These are phyloP conservation scores for Penicillium sp. DNA, from an alignment of 2,329 filamentous ascomycete species.

Conservation along the genomic window DNA sequence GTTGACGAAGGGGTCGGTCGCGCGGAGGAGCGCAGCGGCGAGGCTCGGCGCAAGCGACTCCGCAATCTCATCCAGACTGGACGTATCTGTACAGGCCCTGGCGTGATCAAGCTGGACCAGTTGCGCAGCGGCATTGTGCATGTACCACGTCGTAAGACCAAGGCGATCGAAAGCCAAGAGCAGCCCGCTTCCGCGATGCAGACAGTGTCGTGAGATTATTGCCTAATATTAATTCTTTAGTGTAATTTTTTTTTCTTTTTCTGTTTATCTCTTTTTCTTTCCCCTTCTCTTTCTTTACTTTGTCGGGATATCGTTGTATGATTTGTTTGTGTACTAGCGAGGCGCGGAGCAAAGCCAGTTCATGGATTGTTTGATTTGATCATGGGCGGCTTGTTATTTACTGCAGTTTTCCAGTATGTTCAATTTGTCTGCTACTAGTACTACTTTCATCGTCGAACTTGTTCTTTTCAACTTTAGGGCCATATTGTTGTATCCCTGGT, in stretches of 20 bases:
- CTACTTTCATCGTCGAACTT: background rate
- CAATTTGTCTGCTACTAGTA: background rate
- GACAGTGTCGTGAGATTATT: constrained; percentile 35
- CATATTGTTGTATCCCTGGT: background rate
- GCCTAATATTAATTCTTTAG: background rate
- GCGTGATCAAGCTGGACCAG: constrained; percentile 41
- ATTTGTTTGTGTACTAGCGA: constrained; percentile 28
- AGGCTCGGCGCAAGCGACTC: constrained; percentile 56
- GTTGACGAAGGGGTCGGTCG: constrained; percentile 70
- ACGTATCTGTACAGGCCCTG: constrained; percentile 47
- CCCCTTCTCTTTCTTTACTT: background rate
- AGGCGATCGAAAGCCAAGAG: constrained; percentile 32
- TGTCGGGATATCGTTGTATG: constrained; percentile 21
- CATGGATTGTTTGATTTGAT: constrained; percentile 4
- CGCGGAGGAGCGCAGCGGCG: constrained; percentile 52
- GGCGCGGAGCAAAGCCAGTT: constrained; percentile 20
- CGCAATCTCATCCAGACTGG: constrained; percentile 49
- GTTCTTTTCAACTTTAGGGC: background rate
- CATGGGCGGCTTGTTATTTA: constrained; percentile 9
- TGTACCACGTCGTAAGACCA: constrained; percentile 32
- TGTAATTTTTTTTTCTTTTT: background rate
- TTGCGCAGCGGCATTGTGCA: constrained; percentile 38
- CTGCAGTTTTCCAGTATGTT: background rate
- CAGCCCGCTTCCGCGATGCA: constrained; percentile 32
- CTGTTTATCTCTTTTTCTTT: background rate